These are phyloP conservation scores for Vaucheria bursata DNA, from an alignment of 352 stramenopile species.

Conservation along the genomic window DNA sequence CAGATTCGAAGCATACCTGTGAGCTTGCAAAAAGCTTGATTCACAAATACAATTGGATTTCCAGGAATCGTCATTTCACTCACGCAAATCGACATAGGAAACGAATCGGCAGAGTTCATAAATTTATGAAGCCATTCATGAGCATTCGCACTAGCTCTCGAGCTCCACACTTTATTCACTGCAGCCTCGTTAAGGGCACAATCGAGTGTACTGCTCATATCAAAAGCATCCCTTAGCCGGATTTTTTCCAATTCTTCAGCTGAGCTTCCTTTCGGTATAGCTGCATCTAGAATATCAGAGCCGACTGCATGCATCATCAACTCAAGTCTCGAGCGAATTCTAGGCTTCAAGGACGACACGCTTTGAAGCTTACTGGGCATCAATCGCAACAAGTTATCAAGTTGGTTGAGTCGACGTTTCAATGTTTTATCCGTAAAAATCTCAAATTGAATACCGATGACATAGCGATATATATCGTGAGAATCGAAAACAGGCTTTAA, in stretches of 20 bases:
- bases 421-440: constrained; percentile 41
- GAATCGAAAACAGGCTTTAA: constrained; percentile 63
- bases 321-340: too few species aligned
- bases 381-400: constrained; percentile 44
- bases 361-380: constrained; percentile 42
- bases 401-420: constrained; percentile 32
- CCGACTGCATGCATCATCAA: too few species aligned
- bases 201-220: too few species aligned
- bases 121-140: constrained; percentile 18
- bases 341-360: too few species aligned
- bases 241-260: too few species aligned
- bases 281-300: too few species aligned
- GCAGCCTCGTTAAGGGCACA: neutral
- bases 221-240: too few species aligned
- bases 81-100: constrained; percentile 11
- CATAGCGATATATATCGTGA: constrained; percentile 47
- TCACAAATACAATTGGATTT: constrained; percentile 20
- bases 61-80: constrained; percentile 11
- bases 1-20: too few species aligned
- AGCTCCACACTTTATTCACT: neutral
- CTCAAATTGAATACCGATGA: constrained; percentile 47
- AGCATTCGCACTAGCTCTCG: neutral
- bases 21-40: constrained; percentile 32
- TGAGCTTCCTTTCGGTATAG: too few species aligned
- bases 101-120: neutral